Evolutionary conservation across 805 yeast genomes (phyloP).

Genomic region (Trichomonascus vanleenenianus): DNA sequence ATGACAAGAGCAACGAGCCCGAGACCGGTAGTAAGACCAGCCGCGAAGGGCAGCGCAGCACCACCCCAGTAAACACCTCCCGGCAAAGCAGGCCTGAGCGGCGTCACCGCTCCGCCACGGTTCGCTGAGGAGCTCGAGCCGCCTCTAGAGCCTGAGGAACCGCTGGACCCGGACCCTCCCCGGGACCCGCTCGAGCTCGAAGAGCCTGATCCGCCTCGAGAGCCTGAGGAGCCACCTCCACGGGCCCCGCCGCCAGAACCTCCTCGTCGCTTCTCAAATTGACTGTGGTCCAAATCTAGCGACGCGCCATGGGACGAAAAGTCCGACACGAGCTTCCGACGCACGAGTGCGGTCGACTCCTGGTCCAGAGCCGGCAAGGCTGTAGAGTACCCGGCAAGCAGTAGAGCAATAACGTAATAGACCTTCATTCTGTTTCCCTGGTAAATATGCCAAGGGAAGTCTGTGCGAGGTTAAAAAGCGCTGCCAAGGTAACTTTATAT

Average conservation of each 20-base stretch:
- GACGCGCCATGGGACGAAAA: not conserved
- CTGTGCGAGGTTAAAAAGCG: too few species aligned
- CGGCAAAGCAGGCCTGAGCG: not conserved
- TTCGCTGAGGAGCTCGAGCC: slow-evolving; percentile 3
- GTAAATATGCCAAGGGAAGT: too few species aligned
- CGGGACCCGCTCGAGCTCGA: slow-evolving; percentile 3
- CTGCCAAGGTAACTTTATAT: too few species aligned
- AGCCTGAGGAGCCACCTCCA: not conserved
- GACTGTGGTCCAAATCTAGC: not conserved
- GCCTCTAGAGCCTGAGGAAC: slow-evolving; percentile 4
- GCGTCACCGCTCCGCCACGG: not conserved
- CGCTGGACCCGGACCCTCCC: slow-evolving; percentile 5
- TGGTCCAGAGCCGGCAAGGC: not conserved
- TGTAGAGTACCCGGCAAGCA: not conserved
- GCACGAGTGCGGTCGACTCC: not conserved
- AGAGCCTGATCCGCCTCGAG: slow-evolving; percentile 4
- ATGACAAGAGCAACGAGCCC: slow-evolving; percentile 3
- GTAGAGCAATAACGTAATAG: too few species aligned
- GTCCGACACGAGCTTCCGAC: too few species aligned
- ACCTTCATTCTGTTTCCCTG: too few species aligned
- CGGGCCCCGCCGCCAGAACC: not conserved
- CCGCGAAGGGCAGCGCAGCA: slow-evolving; percentile 7
- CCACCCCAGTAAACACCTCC: slow-evolving; percentile 12
- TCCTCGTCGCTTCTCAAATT: not conserved
- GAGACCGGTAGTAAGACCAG: slow-evolving; percentile 5